Conservation (phyloP, 352 stramenopile species). For the Pilasporangium apinafurcum region DNA sequence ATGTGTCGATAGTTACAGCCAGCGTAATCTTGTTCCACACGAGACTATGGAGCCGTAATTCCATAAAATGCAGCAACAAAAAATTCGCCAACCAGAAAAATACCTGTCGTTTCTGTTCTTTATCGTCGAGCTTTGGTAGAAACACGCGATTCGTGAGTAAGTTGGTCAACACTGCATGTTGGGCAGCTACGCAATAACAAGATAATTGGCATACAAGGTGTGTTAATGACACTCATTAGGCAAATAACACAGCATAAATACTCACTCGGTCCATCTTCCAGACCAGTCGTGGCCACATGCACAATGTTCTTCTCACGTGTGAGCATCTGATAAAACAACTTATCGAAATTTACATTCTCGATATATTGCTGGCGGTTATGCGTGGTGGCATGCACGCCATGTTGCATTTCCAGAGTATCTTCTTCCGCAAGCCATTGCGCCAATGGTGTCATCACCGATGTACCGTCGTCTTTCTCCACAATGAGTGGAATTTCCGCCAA, state of each 20-base stretch:
- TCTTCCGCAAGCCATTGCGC: constrained; percentile 48
- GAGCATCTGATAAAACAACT: constrained; percentile 54
- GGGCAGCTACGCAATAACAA: constrained; percentile 12
- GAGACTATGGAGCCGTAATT: constrained; percentile 66
- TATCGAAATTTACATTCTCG: constrained; percentile 48
- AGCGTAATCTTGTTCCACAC: constrained; percentile 84
- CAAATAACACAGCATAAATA: constrained; percentile 1
- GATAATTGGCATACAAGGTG: neutral
- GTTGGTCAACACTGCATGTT: constrained; percentile 57
- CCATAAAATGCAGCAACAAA: constrained; percentile 80
- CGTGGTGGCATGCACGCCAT: constrained; percentile 21
- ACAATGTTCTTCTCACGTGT: constrained; percentile 74
- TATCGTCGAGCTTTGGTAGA: constrained; percentile 46
- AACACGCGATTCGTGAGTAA: constrained; percentile 55
- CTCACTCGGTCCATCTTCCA: constrained; percentile 64
- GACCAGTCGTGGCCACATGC: constrained; percentile 54
- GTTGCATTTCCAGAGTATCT: constrained; percentile 20
- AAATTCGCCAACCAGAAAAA: constrained; percentile 79
- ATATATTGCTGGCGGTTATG: constrained; percentile 37
- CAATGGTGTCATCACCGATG: constrained; percentile 23
- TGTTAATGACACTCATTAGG: neutral
- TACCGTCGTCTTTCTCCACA: constrained; percentile 4
- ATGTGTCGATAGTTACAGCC: constrained; percentile 41
- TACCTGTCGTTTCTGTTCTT: constrained; percentile 42
- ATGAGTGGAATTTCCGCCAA: constrained; percentile 46